Percentiles rank a stretch among this genome's conserved stretches.
These are phyloP conservation scores for Lanmaoa rubissima DNA, from an alignment of 768 basidiomycete species.

Conservation along the genomic window DNA sequence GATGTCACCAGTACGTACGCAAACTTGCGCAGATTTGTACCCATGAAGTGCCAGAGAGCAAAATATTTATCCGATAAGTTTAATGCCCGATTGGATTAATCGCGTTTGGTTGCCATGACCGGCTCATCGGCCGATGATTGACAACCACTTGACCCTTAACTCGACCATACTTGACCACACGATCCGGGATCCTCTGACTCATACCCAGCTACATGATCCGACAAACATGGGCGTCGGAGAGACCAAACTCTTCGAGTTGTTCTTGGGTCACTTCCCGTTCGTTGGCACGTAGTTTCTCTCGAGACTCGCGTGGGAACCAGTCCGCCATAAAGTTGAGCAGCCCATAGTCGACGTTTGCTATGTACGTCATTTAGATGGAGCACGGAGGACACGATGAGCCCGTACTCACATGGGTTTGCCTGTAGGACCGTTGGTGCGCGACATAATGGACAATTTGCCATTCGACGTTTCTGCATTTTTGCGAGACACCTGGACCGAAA, in stretches of 20 bases:
- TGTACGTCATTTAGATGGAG: background rate
- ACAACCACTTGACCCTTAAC: too few relatives aligned
- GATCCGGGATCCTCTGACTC: too few relatives aligned
- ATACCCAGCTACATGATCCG: constrained; percentile 37
- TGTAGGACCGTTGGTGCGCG: constrained; percentile 71
- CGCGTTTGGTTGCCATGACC: background rate
- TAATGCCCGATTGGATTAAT: background rate
- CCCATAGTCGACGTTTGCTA: constrained; percentile 79
- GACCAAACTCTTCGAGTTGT: constrained; percentile 61
- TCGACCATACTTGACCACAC: background rate
- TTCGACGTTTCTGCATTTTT: constrained; percentile 85
- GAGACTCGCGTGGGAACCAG: constrained; percentile 88
- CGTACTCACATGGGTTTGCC: constrained; percentile 69
- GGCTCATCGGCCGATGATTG: background rate
- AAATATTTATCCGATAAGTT: background rate
- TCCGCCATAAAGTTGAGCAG: constrained; percentile 83
- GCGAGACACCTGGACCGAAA: constrained; percentile 56
- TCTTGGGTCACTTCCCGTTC: constrained; percentile 72
- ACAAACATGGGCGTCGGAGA: constrained; percentile 38
- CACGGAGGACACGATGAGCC: background rate
- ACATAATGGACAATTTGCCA: constrained; percentile 81
- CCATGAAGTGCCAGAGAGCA: background rate
- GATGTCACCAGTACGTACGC: too few relatives aligned
- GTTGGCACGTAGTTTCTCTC: constrained; percentile 70
- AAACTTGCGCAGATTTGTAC: background rate